Evolutionary conservation across 2,329 filamentous ascomycete genomes (phyloP), one percentile per base, ranked within the genome.

Genomic region (Alternaria longipes): DNA sequence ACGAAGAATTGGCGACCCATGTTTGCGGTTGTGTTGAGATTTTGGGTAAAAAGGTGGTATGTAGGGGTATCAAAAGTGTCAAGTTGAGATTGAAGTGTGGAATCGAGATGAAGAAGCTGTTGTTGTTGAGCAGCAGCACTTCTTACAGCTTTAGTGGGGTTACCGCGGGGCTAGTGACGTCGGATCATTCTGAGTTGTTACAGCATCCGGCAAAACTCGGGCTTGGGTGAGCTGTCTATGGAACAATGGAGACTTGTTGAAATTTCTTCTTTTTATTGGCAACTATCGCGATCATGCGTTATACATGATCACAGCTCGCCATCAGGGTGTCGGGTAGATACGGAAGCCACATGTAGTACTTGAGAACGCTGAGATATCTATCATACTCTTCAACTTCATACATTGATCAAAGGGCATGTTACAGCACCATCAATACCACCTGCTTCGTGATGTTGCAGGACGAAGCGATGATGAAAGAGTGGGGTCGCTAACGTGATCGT

Each of bases 1-100:
- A 97, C 92, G 82, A 97, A 97, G 87, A 97, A 97, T 86, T 93
- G 91, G 86, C 93, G 93, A 87, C 90, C 87, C 93, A 97, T 97
- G 77, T 78, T 92, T 87, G 83, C 79, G 87, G 83, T 79, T 65
- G 67, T 59, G 20, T 32, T 67, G 16, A 46, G 28, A 41, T 28
- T 54, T 57, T 47, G 32, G 16, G 4, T 58, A 26, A 22, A 46
- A 62, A 56, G 59, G 28, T 44, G 42, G 49, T 56, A 28, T 53
- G 49, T 52, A 50, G 59, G 59, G 59, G 45, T 63, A 45, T 56
- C 51, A 53, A 56, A 38, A 18, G 45, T 59, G 50, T 14, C 22
- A 12, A 16, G 22, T 54, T 56, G 42, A 42, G 56, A 41, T 56
- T 55, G 55, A 65, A 24, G 65, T 63, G 59, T 58, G 64, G 47